Evolutionary conservation across 768 basidiomycete species (phyloP).

Genomic region (Candolleomyces eurysporus): DNA sequence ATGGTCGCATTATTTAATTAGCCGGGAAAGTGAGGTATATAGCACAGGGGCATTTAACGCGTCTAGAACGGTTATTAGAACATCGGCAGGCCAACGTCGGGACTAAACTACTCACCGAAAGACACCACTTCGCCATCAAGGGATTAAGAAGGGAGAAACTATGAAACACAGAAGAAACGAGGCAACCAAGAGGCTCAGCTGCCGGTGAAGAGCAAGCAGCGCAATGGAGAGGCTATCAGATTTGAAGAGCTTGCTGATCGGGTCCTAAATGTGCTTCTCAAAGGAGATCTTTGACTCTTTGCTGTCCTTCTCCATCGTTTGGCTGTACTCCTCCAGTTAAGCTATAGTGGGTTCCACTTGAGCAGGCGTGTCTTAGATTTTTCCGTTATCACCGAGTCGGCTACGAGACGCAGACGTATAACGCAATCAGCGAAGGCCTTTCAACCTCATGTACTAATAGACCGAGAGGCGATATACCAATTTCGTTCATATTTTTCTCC

Average conservation of each 20-base stretch:
- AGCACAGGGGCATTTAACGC: too few species aligned
- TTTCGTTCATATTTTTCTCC: conserved; percentile 40
- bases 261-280: conserved; percentile 28
- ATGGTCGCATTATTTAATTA: too few species aligned
- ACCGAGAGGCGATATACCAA: conserved; percentile 35
- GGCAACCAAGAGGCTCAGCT: not conserved
- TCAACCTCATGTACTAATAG: conserved; percentile 2
- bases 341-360: conserved; percentile 52
- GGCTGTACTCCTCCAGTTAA: conserved; percentile 52
- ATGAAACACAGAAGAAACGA: not conserved
- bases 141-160: not conserved
- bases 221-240: not conserved
- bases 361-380: conserved; percentile 44
- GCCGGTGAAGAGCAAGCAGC: not conserved
- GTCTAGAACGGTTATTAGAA: too few species aligned
- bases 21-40: too few species aligned
- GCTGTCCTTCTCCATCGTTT: conserved; percentile 35
- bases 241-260: conserved; percentile 24
- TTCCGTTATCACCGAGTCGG: conserved; percentile 37
- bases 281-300: conserved; percentile 16
- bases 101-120: not conserved
- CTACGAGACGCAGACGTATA: conserved; percentile 25
- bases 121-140: not conserved
- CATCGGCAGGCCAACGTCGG: too few species aligned
- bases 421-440: too few species aligned